Base-by-base conservation (phyloP, 306 rosid species). In the Vachellia collinsii region DNA sequence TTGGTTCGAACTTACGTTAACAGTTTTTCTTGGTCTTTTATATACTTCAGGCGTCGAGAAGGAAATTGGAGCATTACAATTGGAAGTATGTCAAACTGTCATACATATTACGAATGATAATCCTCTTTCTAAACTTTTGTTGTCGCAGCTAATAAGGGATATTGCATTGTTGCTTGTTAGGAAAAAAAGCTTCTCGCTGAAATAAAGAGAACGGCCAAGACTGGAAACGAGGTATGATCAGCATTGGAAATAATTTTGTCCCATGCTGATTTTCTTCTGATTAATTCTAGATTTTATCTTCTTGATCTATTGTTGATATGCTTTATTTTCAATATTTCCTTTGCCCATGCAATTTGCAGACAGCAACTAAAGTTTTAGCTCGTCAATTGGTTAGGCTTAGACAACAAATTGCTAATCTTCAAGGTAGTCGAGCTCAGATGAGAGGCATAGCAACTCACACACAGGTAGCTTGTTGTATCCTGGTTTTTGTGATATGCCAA, bases 351-450 rank as follows among this genome's bases (percentile, higher is more conserved):
- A 36, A 83, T 88, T 46, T 80, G 46, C 89, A 96, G 99, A 90
- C 86, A 10, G 99, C 99, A 36, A 93, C 99, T 74, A 93, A 92
- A 83, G 76, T 78, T 83, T 96, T 96, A 71, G 99, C 99, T 73
- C 93, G 98, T 76, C 99, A 96, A 84, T 85, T 96, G 47, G 76
- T 96, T 58, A 92, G 99, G 89, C 98, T 96, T 70, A 87, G 97
- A 89, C 98, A 93, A 83, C 99, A 96, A 78, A 91, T 96, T 59
- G 89, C 97, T 67, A 96, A 96, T 81, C 94, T 96, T 81, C 99
- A 93, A 83, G 97, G 98, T 53, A 93, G 99, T 91, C 89, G 99
- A 85, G 99, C 99, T 89, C 99, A 96, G 85, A 92, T 96, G 97
- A 92, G 98, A 89, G 99, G 99, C 82, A 86, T 96, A 76, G 93